These are phyloP conservation scores for Dactylellina leptospora DNA, from an alignment of 2,329 filamentous ascomycete species.

Conservation along the genomic window DNA sequence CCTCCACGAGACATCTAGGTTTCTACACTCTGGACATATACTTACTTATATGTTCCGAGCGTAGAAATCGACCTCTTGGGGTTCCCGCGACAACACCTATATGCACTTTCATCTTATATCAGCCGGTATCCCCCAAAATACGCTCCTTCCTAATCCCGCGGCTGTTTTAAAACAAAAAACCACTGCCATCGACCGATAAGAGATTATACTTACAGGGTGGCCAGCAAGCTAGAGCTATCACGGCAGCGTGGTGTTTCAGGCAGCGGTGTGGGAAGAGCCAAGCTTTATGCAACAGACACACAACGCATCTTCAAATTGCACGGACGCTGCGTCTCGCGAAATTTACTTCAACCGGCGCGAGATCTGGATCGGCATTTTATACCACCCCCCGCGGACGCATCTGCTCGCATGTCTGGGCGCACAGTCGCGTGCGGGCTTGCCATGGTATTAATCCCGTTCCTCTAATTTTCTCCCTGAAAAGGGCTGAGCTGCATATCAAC, in stretches of 20 bases:
- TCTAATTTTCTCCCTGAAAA: not conserved
- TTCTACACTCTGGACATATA: too few species aligned
- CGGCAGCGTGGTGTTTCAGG: conserved; percentile 11
- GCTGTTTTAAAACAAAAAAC: not conserved
- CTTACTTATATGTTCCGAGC: too few species aligned
- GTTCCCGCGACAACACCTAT: too few species aligned
- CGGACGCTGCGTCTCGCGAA: conserved; percentile 6
- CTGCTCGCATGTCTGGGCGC: not conserved
- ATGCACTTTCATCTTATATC: not conserved
- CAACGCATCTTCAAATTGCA: not conserved
- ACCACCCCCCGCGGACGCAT: not conserved
- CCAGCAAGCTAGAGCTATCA: not conserved
- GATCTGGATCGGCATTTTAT: conserved; percentile 19
- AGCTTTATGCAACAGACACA: conserved; percentile 34
- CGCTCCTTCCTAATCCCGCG: not conserved
- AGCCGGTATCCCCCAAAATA: not conserved
- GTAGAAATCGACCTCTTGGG: too few species aligned
- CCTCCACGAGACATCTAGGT: too few species aligned
- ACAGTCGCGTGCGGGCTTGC: not conserved
- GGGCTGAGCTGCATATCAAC: not conserved
- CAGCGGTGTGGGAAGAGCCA: conserved; percentile 21
- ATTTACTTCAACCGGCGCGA: conserved; percentile 10
- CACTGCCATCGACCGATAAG: not conserved
- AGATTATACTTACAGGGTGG: not conserved
- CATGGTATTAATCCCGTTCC: not conserved